Conservation (phyloP, 352 stramenopile genomes). For the Blastocystis hominis region DNA sequence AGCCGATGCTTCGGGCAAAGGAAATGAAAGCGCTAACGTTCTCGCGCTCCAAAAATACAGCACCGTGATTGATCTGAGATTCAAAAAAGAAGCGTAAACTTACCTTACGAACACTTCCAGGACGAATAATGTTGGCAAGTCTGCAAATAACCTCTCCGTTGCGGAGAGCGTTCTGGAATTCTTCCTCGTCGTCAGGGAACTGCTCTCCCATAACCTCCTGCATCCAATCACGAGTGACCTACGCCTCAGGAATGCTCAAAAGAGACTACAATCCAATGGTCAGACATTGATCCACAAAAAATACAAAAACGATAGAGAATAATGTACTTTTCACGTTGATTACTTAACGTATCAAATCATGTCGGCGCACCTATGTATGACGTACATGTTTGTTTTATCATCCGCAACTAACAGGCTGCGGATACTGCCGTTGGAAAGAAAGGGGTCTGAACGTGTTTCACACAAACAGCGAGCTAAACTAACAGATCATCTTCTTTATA, state of each 20-base stretch:
- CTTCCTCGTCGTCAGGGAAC: conserved; percentile 46
- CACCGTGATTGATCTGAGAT: conserved; percentile 22
- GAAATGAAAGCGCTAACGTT: conserved; percentile 40
- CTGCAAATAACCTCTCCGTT: conserved; percentile 34
- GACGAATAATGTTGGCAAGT: conserved; percentile 33
- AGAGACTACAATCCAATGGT: conserved; percentile 46
- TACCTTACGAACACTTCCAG: conserved; percentile 27
- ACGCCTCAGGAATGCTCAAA: background rate
- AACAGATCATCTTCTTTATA: conserved; percentile 21
- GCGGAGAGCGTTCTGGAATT: conserved; percentile 38
- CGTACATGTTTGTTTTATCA: no score
- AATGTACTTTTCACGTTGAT: no score
- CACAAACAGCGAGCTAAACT: no score
- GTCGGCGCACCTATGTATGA: no score
- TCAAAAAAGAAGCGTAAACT: background rate
- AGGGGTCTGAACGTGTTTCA: no score
- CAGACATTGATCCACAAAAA: conserved; percentile 16
- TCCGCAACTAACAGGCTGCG: no score
- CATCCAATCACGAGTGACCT: conserved; percentile 50
- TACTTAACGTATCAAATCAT: no score
- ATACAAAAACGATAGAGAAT: background rate
- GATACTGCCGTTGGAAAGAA: no score
- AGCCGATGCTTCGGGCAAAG: conserved; percentile 25
- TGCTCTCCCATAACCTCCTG: conserved; percentile 45
- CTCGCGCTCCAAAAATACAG: conserved; percentile 32